phyloP scores from a whole-genome alignment of 192 early-diverging fungal species.

The Backusella luteola region DNA sequence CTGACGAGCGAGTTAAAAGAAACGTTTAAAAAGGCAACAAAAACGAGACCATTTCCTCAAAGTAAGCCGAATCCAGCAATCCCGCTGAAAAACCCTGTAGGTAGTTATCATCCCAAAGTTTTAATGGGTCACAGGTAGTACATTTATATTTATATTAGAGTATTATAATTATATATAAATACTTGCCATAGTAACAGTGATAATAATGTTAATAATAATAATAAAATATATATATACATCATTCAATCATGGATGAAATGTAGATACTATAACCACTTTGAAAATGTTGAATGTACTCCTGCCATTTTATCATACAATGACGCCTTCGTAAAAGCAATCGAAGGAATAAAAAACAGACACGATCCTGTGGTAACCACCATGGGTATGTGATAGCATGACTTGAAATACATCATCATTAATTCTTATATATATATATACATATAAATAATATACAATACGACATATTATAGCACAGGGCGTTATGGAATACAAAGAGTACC shows the following conservation, averaged over 20 bases:
- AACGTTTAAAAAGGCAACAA: constrained; percentile 4
- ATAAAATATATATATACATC: neutral
- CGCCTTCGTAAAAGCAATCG: constrained; percentile 83
- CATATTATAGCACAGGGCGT: constrained; percentile 82
- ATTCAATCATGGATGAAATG: neutral
- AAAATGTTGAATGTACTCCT: constrained; percentile 57
- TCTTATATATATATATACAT: neutral
- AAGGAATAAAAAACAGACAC: constrained; percentile 89
- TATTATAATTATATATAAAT: neutral
- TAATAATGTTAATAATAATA: neutral
- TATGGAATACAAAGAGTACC: constrained; percentile 79
- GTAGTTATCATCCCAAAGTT: constrained; percentile 9
- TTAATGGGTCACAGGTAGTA: constrained; percentile 53
- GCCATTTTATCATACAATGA: constrained; percentile 77
- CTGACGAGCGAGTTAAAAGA: constrained; percentile 17
- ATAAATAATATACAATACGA: constrained; percentile 3
- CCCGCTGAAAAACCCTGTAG: neutral
- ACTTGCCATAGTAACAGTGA: neutral
- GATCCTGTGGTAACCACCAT: constrained; percentile 89
- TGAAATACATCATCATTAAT: neutral
- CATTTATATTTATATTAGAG: neutral
- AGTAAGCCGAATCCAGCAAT: constrained; percentile 46
- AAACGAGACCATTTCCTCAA: constrained; percentile 27
- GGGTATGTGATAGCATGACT: constrained; percentile 41
- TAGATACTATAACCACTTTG: constrained; percentile 49